Conservation (phyloP, 2,329 filamentous ascomycete species). For the Fusarium pseudocircinatum region DNA sequence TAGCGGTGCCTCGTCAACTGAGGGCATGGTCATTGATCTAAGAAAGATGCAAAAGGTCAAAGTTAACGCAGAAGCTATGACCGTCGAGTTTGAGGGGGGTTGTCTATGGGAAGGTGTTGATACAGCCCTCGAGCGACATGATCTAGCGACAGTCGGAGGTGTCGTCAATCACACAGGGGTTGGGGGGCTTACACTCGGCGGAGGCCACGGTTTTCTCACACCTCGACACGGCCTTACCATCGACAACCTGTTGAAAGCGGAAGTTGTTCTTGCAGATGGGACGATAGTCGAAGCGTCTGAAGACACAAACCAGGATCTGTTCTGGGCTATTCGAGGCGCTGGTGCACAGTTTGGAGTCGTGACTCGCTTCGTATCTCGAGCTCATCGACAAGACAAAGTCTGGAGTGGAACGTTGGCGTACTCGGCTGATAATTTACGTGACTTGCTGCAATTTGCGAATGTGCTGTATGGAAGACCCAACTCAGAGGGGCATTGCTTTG, state of each 20-base stretch:
- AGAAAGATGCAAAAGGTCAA: slow-evolving; percentile 58
- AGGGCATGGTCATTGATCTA: slow-evolving; percentile 65
- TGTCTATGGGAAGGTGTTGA: slow-evolving; percentile 65
- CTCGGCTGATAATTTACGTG: slow-evolving; percentile 33
- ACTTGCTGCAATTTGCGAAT: slow-evolving; percentile 39
- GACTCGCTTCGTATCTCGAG: slow-evolving; percentile 48
- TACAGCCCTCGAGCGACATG: slow-evolving; percentile 55
- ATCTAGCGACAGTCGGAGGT: slow-evolving; percentile 67
- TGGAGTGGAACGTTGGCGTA: slow-evolving; percentile 47
- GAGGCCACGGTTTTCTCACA: slow-evolving; percentile 67
- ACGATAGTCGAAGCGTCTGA: slow-evolving; percentile 51
- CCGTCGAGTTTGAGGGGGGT: slow-evolving; percentile 60
- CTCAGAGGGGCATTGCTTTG: slow-evolving; percentile 36
- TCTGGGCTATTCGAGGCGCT: slow-evolving; percentile 60
- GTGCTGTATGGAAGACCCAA: slow-evolving; percentile 28
- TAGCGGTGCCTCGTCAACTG: slow-evolving; percentile 58
- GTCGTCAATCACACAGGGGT: slow-evolving; percentile 71
- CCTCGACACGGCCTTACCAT: slow-evolving; percentile 62
- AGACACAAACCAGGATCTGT: slow-evolving; percentile 54
- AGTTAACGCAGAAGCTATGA: slow-evolving; percentile 56
- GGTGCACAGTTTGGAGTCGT: slow-evolving; percentile 57
- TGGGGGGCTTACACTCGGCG: slow-evolving; percentile 65
- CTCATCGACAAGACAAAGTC: slow-evolving; percentile 43
- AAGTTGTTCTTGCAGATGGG: slow-evolving; percentile 53
- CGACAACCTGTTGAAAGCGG: slow-evolving; percentile 53